Percentiles rank a stretch among this genome's conserved stretches.
Conservation (phyloP, 768 basidiomycete genomes). For the Amanita brunnescens region DNA sequence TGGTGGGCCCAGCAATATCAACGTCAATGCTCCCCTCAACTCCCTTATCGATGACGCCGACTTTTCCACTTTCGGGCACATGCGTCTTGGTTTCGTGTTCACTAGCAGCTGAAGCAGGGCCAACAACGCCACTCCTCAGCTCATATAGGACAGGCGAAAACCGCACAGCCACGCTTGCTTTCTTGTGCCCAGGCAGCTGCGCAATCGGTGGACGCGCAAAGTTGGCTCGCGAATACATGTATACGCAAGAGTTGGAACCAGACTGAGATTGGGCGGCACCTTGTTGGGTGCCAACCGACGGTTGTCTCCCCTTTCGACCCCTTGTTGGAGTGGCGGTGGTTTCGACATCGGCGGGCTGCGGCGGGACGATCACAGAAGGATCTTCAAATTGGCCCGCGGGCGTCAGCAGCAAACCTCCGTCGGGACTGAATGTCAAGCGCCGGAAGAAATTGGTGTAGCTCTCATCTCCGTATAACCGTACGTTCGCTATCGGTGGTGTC, state of each 20-base stretch:
- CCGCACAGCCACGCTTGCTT: constrained; percentile 86
- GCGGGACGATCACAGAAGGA: constrained; percentile 46
- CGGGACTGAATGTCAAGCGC: constrained; percentile 87
- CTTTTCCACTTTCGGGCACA: constrained; percentile 16
- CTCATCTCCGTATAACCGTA: constrained; percentile 92
- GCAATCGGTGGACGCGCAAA: constrained; percentile 90
- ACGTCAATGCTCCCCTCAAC: constrained; percentile 52
- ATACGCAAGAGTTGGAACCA: constrained; percentile 57
- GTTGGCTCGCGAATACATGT: constrained; percentile 93
- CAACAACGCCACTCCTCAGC: constrained; percentile 52
- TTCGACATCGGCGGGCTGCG: constrained; percentile 21
- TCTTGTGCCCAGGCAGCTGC: constrained; percentile 93
- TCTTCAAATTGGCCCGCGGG: constrained; percentile 98
- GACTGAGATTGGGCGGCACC: constrained; percentile 33
- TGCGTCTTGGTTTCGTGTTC: constrained; percentile 21
- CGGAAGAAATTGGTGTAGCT: constrained; percentile 94
- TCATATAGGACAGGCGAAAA: constrained; percentile 95
- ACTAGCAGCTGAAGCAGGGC: constrained; percentile 25
- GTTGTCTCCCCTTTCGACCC: constrained; percentile 45
- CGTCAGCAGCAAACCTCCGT: constrained; percentile 87
- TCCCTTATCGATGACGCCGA: constrained; percentile 45
- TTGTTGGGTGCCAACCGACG: constrained; percentile 13
- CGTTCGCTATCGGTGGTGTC: constrained; percentile 46
- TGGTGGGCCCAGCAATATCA: constrained; percentile 40
- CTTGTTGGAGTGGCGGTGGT: constrained; percentile 44